Percentiles rank a stretch among this genome's conserved stretches.
Conservation (phyloP, 2,329 filamentous ascomycete species). For the Talaromyces sp. region DNA sequence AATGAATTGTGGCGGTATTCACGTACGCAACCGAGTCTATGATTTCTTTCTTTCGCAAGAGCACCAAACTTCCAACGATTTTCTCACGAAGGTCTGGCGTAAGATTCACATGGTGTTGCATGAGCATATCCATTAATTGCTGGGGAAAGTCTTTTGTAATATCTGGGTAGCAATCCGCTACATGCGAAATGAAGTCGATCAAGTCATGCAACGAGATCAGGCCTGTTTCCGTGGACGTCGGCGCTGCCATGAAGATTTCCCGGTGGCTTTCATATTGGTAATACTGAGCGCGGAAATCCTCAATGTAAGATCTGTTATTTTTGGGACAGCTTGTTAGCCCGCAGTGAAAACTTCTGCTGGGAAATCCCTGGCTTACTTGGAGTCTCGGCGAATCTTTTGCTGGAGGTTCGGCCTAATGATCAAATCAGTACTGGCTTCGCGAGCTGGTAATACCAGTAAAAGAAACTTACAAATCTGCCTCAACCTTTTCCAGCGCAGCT, state of each 20-base stretch:
- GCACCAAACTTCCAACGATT: slow-evolving; percentile 81
- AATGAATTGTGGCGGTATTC: background rate
- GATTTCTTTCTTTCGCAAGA: slow-evolving; percentile 85
- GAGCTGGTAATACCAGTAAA: background rate
- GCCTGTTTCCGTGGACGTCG: slow-evolving; percentile 70
- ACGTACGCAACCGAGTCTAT: slow-evolving; percentile 69
- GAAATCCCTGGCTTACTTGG: slow-evolving; percentile 51
- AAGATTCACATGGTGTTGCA: slow-evolving; percentile 74
- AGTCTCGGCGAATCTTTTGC: slow-evolving; percentile 85
- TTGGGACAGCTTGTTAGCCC: background rate
- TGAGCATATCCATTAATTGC: slow-evolving; percentile 75
- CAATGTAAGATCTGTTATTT: slow-evolving; percentile 66
- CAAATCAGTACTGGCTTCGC: background rate
- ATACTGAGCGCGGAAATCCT: slow-evolving; percentile 84
- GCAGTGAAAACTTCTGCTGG: background rate
- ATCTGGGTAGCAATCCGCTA: slow-evolving; percentile 86
- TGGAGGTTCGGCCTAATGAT: slow-evolving; percentile 68
- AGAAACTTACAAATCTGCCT: slow-evolving; percentile 68
- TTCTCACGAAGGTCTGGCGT: slow-evolving; percentile 87
- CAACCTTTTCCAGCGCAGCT: slow-evolving; percentile 89
- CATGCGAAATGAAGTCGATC: slow-evolving; percentile 89
- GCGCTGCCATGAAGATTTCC: slow-evolving; percentile 84
- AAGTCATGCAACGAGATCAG: slow-evolving; percentile 82
- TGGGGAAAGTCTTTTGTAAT: slow-evolving; percentile 71
- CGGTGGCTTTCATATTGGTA: slow-evolving; percentile 86